phyloP scores from a whole-genome alignment of 768 basidiomycete genomes.

The Dendrothele bispora region DNA sequence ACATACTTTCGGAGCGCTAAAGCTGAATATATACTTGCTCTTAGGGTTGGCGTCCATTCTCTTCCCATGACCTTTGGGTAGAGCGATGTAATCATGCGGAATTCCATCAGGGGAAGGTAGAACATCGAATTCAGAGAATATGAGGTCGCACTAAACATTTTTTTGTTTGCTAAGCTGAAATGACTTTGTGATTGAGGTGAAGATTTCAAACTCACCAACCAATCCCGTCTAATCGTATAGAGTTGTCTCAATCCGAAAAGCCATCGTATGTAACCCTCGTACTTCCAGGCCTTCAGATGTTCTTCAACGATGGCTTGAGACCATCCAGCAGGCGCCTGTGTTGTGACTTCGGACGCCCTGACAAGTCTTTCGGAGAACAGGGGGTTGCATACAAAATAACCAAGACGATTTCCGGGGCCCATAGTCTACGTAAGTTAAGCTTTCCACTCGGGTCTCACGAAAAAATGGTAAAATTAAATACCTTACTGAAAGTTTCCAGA shows the following conservation, averaged over 20 bases:
- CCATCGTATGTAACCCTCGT: slow-evolving; percentile 8
- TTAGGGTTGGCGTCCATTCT: too few relatives aligned
- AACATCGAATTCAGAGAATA: slow-evolving; percentile 9
- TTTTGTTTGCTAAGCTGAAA: background rate
- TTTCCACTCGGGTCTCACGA: too few relatives aligned
- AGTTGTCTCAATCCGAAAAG: slow-evolving; percentile 1
- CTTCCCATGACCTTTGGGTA: background rate
- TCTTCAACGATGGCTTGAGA: slow-evolving; percentile 35
- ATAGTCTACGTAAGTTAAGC: background rate
- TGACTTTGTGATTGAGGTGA: background rate
- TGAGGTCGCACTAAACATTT: slow-evolving; percentile 8
- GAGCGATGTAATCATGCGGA: background rate
- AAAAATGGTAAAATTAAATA: background rate
- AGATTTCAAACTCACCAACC: slow-evolving; percentile 6
- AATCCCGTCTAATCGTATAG: slow-evolving; percentile 9
- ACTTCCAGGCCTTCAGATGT: slow-evolving; percentile 5
- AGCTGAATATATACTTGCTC: slow-evolving; percentile 6
- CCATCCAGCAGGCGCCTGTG: slow-evolving; percentile 57
- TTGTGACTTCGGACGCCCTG: slow-evolving; percentile 51
- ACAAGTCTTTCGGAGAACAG: slow-evolving; percentile 58
- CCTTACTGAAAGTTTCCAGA: slow-evolving; percentile 13
- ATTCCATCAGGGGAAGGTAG: background rate
- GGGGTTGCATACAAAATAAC: slow-evolving; percentile 57
- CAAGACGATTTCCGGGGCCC: slow-evolving; percentile 15
- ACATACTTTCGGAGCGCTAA: slow-evolving; percentile 6